Conservation (phyloP, 2,329 filamentous ascomycete genomes). For the Clonostachys rhizophaga region DNA sequence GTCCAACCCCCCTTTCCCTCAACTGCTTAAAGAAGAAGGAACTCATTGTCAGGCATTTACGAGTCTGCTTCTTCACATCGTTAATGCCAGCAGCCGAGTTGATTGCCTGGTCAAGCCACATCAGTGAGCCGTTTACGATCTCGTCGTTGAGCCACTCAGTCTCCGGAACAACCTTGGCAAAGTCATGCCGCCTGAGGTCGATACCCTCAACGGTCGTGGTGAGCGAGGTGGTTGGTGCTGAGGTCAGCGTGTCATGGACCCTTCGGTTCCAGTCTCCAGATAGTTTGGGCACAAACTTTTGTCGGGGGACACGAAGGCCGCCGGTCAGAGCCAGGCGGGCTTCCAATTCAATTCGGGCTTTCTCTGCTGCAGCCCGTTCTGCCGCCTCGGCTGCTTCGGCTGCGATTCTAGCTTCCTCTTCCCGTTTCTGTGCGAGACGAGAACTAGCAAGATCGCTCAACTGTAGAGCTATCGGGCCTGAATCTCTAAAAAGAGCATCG, state of each 20-base stretch:
- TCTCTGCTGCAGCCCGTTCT: conserved; percentile 13
- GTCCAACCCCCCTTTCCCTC: conserved; percentile 36
- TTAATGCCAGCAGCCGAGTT: conserved; percentile 51
- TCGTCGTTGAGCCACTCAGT: conserved; percentile 73
- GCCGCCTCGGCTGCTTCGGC: conserved; percentile 14
- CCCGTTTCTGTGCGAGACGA: conserved; percentile 5
- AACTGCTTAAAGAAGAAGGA: conserved; percentile 62
- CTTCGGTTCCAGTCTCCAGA: conserved; percentile 15
- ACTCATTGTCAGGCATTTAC: conserved; percentile 58
- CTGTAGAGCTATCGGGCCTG: neutral
- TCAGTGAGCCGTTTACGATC: conserved; percentile 63
- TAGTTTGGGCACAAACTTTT: conserved; percentile 17
- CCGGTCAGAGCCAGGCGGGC: conserved; percentile 20
- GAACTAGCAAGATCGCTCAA: conserved; percentile 1
- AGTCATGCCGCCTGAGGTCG: conserved; percentile 50
- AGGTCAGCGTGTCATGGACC: conserved; percentile 22
- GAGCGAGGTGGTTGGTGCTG: conserved; percentile 25
- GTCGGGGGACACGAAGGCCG: conserved; percentile 19
- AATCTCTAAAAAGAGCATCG: neutral
- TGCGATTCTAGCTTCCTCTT: conserved; percentile 12
- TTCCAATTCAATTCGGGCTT: conserved; percentile 13
- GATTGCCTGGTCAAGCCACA: conserved; percentile 53
- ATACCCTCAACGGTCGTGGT: conserved; percentile 43
- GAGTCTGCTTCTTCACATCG: conserved; percentile 37
- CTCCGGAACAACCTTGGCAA: conserved; percentile 53